A percentile compares a stretch with the other conserved stretches of the same genome.
These are phyloP conservation scores for Coelastrella sp. DNA, from an alignment of 139 green algal species.

Conservation along the genomic window DNA sequence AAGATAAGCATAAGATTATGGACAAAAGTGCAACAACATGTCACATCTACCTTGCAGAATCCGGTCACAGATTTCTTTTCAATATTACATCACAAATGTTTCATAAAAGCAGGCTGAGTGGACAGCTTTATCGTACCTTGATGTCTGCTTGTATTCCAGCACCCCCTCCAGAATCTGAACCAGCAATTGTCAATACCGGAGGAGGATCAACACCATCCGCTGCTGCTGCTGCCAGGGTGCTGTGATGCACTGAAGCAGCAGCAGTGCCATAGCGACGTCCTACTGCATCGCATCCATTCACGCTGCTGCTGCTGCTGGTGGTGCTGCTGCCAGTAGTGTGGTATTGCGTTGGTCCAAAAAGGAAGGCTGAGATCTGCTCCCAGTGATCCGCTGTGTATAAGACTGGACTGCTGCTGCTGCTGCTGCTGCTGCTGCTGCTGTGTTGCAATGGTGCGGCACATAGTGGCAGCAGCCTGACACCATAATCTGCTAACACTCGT, in stretches of 20 bases:
- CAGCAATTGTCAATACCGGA: conserved; percentile 85
- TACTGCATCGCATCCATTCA: too few species aligned
- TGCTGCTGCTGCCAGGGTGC: conserved; percentile 32
- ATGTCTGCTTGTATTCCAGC: conserved; percentile 93
- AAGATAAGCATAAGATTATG: too few species aligned
- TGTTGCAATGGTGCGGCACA: conserved; percentile 42
- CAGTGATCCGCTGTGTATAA: conserved; percentile 57
- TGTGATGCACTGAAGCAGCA: too few species aligned
- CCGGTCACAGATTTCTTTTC: too few species aligned
- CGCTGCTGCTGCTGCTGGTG: not conserved
- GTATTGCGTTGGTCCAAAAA: conserved; percentile 51
- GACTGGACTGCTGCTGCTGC: not conserved
- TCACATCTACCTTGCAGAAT: too few species aligned
- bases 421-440: conserved; percentile 1
- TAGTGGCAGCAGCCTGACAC: conserved; percentile 58
- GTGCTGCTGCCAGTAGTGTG: not conserved
- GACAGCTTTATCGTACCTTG: conserved; percentile 65
- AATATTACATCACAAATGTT: too few species aligned
- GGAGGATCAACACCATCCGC: conserved; percentile 52
- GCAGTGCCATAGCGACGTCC: too few species aligned
- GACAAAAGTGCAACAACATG: too few species aligned
- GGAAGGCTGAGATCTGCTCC: conserved; percentile 61
- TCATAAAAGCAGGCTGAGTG: too few species aligned
- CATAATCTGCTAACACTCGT: conserved; percentile 44
- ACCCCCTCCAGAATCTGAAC: conserved; percentile 93